Conservation (phyloP, 2,329 filamentous ascomycete genomes). For the Podosphaera leucotricha region DNA sequence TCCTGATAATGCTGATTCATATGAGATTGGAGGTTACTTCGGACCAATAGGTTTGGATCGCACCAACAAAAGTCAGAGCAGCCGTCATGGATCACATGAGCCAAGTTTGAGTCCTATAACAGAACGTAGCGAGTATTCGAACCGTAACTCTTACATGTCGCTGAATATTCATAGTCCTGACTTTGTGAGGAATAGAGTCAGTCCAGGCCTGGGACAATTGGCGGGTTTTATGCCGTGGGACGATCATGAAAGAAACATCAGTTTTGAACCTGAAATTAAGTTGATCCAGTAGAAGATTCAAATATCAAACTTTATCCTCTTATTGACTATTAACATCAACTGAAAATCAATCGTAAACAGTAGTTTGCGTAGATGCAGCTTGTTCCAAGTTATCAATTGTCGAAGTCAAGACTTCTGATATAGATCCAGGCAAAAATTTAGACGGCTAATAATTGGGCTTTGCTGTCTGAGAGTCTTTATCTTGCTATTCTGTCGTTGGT, state of each 20-base stretch:
- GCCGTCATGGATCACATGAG: slow-evolving; percentile 51
- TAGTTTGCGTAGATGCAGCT: too few relatives aligned
- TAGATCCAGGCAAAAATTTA: too few relatives aligned
- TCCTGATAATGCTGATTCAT: slow-evolving; percentile 20
- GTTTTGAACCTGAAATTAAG: slow-evolving; percentile 42
- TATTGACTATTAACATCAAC: too few relatives aligned
- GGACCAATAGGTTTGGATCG: slow-evolving; percentile 45
- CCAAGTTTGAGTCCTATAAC: slow-evolving; percentile 92
- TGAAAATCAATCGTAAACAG: too few relatives aligned
- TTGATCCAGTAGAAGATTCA: slow-evolving; percentile 20
- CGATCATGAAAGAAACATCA: slow-evolving; percentile 37
- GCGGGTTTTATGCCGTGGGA: slow-evolving; percentile 35
- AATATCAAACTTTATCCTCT: too few relatives aligned
- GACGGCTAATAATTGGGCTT: too few relatives aligned
- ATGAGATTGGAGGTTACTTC: slow-evolving; percentile 72
- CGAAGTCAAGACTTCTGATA: too few relatives aligned
- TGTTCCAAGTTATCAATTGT: too few relatives aligned
- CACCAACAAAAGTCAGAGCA: slow-evolving; percentile 41
- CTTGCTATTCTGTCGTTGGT: too few relatives aligned
- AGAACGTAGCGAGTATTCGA: slow-evolving; percentile 86
- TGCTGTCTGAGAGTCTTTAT: too few relatives aligned
- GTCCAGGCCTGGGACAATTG: slow-evolving; percentile 55
- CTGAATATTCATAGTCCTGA: slow-evolving; percentile 22
- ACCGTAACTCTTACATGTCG: slow-evolving; percentile 61
- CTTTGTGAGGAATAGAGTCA: slow-evolving; percentile 25